Evolutionary conservation across 2,329 filamentous ascomycete species (phyloP).

Genomic region (Biscogniauxia mediterranea): DNA sequence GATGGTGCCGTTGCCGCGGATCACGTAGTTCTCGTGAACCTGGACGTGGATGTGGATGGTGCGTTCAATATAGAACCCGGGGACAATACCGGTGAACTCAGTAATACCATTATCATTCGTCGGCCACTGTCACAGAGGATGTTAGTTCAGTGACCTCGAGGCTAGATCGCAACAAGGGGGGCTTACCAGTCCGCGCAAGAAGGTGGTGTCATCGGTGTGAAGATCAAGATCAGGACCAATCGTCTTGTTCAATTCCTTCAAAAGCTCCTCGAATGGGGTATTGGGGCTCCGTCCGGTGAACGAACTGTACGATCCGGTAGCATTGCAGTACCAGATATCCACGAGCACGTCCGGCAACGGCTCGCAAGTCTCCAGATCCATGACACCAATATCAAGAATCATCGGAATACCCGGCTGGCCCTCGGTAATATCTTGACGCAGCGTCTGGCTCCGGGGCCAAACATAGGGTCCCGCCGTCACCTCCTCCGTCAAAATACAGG

Average conservation of each 20-base stretch:
- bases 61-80: constrained; percentile 25
- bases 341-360: constrained; percentile 30
- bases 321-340: constrained; percentile 36
- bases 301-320: constrained; percentile 30
- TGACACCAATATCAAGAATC: constrained; percentile 33
- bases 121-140: constrained; percentile 17
- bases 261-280: constrained; percentile 28
- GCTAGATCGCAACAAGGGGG: background rate
- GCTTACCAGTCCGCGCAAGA: constrained; percentile 25
- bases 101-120: constrained; percentile 27
- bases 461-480: constrained; percentile 15
- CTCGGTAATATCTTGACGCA: constrained; percentile 34
- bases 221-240: constrained; percentile 21
- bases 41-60: constrained; percentile 24
- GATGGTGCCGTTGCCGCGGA: constrained; percentile 18
- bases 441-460: constrained; percentile 29
- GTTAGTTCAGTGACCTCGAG: background rate
- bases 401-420: constrained; percentile 33
- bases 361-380: constrained; percentile 33
- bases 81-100: constrained; percentile 26
- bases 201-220: constrained; percentile 31
- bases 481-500: constrained; percentile 18
- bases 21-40: constrained; percentile 17
- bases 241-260: constrained; percentile 30
- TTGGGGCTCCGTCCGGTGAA: constrained; percentile 32